Percentiles rank a stretch among this genome's conserved stretches.
These are phyloP conservation scores for Penicillium sp. DNA, from an alignment of 2,329 filamentous ascomycete species.

Conservation along the genomic window DNA sequence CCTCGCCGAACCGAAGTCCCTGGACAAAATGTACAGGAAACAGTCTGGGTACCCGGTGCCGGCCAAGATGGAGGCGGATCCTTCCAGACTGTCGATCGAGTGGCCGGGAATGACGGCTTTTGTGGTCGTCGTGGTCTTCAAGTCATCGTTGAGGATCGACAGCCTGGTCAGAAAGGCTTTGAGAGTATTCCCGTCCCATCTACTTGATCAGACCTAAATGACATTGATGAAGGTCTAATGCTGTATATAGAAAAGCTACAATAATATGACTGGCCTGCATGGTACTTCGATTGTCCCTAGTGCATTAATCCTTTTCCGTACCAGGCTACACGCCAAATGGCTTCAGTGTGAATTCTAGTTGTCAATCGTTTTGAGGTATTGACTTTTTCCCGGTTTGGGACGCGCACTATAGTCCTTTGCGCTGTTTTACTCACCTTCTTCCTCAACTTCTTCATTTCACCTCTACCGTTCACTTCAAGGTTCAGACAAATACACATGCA, in stretches of 20 bases:
- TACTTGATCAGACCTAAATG: not conserved
- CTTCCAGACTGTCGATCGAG: constrained; percentile 38
- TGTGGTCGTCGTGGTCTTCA: constrained; percentile 45
- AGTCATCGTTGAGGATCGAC: constrained; percentile 44
- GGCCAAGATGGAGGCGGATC: constrained; percentile 33
- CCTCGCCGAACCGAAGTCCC: constrained; percentile 59
- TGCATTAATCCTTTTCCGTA: not conserved
- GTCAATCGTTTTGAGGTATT: not conserved
- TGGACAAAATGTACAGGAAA: constrained; percentile 49
- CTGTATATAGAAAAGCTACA: not conserved
- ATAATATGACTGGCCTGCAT: not conserved
- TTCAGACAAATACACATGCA: no score
- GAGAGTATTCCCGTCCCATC: constrained; percentile 43
- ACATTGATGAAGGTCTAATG: not conserved
- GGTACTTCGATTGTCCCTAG: not conserved
- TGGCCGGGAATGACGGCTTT: constrained; percentile 45
- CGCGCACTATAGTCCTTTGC: no score
- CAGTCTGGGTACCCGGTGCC: constrained; percentile 41
- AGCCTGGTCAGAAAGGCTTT: constrained; percentile 46
- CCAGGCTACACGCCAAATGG: not conserved
- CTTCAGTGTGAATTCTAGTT: not conserved
- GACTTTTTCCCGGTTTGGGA: no score
- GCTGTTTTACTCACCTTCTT: no score
- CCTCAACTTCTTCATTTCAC: no score
- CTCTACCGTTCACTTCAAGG: no score